Evolutionary conservation across 1,284 basidiomycete genomes (phyloP), one percentile per base, ranked within the genome.

Genomic region (Melampsora occidentalis): DNA sequence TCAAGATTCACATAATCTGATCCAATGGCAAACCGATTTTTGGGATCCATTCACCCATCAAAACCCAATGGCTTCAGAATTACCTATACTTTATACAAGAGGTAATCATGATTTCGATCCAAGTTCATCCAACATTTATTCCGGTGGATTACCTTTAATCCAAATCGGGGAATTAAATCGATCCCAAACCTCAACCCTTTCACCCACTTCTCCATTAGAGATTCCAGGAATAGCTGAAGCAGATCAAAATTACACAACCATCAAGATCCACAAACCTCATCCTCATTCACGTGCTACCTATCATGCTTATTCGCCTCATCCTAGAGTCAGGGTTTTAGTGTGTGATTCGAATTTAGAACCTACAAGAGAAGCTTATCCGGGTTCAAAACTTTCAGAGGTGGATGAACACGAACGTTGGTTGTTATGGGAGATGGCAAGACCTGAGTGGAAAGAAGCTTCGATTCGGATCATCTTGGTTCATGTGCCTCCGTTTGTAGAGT

Each of bases 11-110:
- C 69, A 79, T 66, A 76, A 80, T 62, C 76, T 79, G 42, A 71
- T 75, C 2, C 79, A 81, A 22, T 81, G 80, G 80, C 80, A 81
- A 63, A 81, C 80, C 16, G 80, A 80, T 68, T 77, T 80, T 22
- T 81, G 77, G 77, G 80, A 81, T 39, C 77, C 79, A 1, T 25
- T 81, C 20, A 80, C 80, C 18, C 72, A 77, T 46, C 72, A 69
- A 62, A 39, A 70, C 2, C 76, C 39, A 35, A 49, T 46, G 67
- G 62, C 18, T 39, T 64, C 62, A 49, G 49, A 77, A 31, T 65
- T 78, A 5, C 80, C 80, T 0, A 72, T 81, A 28, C 59, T 80
- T 7, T 76, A 79, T 31, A 78, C 80, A 2, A 35, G 80, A 1
- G 80, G 80, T 16, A 78, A 79, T 51, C 80, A 80, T 67, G 80